These are phyloP conservation scores for Argentina anserina DNA, from an alignment of 306 rosid species.

Conservation along the genomic window DNA sequence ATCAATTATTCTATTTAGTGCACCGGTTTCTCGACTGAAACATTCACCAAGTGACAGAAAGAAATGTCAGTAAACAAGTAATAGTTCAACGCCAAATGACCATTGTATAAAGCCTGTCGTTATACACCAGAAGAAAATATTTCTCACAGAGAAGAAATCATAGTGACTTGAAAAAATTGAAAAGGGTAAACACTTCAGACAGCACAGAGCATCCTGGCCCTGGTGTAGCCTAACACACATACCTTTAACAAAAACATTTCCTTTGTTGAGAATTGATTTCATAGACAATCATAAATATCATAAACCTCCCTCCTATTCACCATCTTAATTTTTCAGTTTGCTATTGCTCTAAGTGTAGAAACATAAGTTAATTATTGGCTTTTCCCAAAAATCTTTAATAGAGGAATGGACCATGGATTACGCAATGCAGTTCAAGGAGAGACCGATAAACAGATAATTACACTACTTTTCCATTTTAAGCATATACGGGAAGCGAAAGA, in stretches of 20 bases:
- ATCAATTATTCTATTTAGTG: constrained; percentile 83
- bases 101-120: not conserved
- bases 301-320: not conserved
- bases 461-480: not conserved
- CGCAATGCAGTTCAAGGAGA: not conserved
- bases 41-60: constrained; percentile 5
- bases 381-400: not conserved
- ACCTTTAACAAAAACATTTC: not conserved
- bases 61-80: constrained; percentile 5
- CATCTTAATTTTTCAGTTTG: not conserved
- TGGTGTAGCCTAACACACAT: too few relatives aligned
- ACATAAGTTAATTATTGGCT: not conserved
- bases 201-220: not conserved
- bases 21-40: constrained; percentile 97
- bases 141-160: not conserved
- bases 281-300: not conserved
- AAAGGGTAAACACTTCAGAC: not conserved
- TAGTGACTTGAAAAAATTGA: not conserved
- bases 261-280: not conserved
- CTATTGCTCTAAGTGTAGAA: not conserved
- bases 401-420: not conserved
- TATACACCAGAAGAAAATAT: not conserved
- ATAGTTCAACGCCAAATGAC: not conserved
- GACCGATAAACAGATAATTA: not conserved
- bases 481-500: not conserved